Conservation (phyloP, 169 alveolate species). For the Plasmodium cynomolgi region DNA sequence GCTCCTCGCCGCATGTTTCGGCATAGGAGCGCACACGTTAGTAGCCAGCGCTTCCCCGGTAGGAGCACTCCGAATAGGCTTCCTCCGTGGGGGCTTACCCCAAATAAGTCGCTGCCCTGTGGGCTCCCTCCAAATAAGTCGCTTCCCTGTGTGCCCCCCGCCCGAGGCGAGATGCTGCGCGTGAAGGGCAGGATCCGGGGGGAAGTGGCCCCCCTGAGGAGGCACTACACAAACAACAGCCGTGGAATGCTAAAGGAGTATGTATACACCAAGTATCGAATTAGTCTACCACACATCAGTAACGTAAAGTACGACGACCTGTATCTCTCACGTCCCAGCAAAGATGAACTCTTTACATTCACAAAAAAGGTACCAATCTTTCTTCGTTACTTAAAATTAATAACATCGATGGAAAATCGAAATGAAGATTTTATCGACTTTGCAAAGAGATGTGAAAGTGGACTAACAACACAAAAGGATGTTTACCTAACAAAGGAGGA, state of each 20-base stretch:
- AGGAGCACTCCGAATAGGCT: neutral
- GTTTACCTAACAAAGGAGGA: conserved; percentile 88
- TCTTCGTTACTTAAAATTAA: conserved; percentile 85
- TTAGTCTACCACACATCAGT: conserved; percentile 87
- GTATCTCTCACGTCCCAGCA: conserved; percentile 86
- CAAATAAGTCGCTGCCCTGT: too few relatives aligned
- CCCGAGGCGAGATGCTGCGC: neutral
- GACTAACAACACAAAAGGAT: conserved; percentile 90
- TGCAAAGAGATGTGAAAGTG: conserved; percentile 89
- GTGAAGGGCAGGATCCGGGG: neutral
- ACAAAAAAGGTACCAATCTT: conserved; percentile 89
- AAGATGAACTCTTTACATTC: conserved; percentile 84
- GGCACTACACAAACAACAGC: conserved; percentile 69
- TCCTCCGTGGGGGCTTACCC: neutral
- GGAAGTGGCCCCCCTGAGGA: neutral
- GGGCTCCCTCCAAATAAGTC: too few relatives aligned
- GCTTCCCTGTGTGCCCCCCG: neutral
- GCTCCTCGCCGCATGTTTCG: neutral
- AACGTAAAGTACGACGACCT: conserved; percentile 89
- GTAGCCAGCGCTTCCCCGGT: too few relatives aligned
- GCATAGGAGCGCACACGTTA: neutral
- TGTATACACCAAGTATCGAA: conserved; percentile 89
- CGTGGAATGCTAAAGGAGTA: conserved; percentile 75
- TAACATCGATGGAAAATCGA: conserved; percentile 87
- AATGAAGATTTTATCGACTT: conserved; percentile 85